phyloP scores from a whole-genome alignment of 805 yeast species.

The Metschnikowia reukaufii region DNA sequence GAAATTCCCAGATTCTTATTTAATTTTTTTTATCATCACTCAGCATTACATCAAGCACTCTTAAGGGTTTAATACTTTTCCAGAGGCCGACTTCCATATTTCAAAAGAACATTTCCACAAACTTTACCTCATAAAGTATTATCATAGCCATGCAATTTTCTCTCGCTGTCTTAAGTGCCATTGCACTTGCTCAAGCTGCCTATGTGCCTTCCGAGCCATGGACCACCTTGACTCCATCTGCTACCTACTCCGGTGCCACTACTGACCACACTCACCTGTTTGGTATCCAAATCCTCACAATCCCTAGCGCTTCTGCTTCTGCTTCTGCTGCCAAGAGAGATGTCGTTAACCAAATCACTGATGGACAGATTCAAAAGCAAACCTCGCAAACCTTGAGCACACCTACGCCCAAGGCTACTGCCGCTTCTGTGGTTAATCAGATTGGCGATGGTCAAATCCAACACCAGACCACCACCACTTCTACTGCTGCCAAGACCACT shows the following conservation, averaged over 20 bases:
- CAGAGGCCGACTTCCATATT: neutral
- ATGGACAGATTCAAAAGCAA: constrained; percentile 59
- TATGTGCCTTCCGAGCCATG: constrained; percentile 66
- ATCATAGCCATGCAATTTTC: constrained; percentile 16
- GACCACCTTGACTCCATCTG: constrained; percentile 71
- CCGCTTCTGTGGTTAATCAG: constrained; percentile 25
- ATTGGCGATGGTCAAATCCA: constrained; percentile 18
- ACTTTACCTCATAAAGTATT: neutral
- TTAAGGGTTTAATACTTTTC: neutral
- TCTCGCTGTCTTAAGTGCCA: constrained; percentile 33
- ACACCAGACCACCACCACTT: constrained; percentile 13
- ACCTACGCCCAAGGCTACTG: constrained; percentile 28
- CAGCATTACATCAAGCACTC: neutral
- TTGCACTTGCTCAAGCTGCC: constrained; percentile 56
- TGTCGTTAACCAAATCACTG: constrained; percentile 56
- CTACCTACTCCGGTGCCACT: constrained; percentile 51
- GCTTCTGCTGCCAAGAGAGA: constrained; percentile 29
- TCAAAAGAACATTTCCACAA: neutral
- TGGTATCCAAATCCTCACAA: constrained; percentile 67
- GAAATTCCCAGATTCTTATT: neutral
- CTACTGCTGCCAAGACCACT: too few relatives aligned
- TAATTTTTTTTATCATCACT: neutral
- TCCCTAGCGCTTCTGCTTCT: constrained; percentile 25
- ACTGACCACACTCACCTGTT: constrained; percentile 57
- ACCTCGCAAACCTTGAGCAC: constrained; percentile 29